Conservation (phyloP, 306 rosid genomes). For the Cucurbita moschata region DNA sequence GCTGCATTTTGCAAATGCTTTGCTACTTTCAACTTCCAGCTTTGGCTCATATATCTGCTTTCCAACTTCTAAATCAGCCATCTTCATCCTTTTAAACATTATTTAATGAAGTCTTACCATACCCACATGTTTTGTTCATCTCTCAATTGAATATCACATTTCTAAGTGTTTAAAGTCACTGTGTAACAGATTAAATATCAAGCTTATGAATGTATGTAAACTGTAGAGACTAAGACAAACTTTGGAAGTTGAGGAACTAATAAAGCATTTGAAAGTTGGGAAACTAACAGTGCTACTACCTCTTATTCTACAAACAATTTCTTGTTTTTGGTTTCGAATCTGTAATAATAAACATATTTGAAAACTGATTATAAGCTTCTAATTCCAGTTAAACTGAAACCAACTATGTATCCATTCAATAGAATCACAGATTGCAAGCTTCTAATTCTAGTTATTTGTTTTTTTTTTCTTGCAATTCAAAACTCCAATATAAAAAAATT, state of each 20-base stretch:
- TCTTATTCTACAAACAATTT: background rate
- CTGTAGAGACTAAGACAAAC: too few species aligned
- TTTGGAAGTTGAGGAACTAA: too few species aligned
- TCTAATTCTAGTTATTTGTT: too few species aligned
- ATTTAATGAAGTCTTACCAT: background rate
- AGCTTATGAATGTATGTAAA: background rate
- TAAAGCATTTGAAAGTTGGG: too few species aligned
- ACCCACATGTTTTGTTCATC: too few species aligned
- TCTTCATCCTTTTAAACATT: background rate
- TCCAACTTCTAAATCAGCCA: background rate
- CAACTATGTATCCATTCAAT: background rate
- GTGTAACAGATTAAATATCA: background rate
- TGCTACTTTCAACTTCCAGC: background rate
- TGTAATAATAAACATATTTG: background rate
- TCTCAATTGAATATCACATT: background rate
- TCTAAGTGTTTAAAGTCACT: background rate
- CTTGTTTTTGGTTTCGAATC: background rate
- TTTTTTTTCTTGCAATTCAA: background rate
- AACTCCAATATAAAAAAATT: background rate
- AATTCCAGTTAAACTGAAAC: background rate
- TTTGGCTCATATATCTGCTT: slow-evolving; percentile 3
- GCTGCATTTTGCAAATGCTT: background rate
- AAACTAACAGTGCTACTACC: background rate
- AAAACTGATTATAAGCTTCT: background rate
- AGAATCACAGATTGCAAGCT: background rate